A percentile compares a stretch with the other conserved stretches of the same genome.
Evolutionary conservation across 2,329 filamentous ascomycete species (phyloP).

Genomic region (Exophiala bonariae): DNA sequence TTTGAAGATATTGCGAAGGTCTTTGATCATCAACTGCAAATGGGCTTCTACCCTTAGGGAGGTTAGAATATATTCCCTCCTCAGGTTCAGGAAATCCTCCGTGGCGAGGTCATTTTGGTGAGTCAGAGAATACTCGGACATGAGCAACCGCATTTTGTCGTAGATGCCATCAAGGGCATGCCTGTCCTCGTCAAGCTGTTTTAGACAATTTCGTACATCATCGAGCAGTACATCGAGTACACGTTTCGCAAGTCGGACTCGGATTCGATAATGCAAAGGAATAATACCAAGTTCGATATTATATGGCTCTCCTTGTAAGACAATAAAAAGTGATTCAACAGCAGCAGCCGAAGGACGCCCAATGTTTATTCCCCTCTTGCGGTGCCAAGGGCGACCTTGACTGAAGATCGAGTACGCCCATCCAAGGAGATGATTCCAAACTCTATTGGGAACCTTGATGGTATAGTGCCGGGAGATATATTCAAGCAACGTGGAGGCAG

Average conservation of each 20-base stretch:
- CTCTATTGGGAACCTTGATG: conserved; percentile 55
- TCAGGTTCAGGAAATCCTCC: conserved; percentile 19
- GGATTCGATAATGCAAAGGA: conserved; percentile 15
- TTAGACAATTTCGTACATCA: conserved; percentile 17
- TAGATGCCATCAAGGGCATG: conserved; percentile 13
- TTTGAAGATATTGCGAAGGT: conserved; percentile 19
- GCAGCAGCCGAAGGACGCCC: conserved; percentile 42
- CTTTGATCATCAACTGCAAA: conserved; percentile 19
- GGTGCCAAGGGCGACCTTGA: conserved; percentile 34
- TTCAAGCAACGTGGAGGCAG: conserved; percentile 61
- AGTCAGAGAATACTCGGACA: conserved; percentile 7
- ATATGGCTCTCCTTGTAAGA: conserved; percentile 61
- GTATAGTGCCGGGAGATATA: conserved; percentile 61
- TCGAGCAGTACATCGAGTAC: conserved; percentile 8
- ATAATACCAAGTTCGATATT: conserved; percentile 57
- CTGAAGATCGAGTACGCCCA: conserved; percentile 64
- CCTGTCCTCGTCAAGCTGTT: conserved; percentile 19
- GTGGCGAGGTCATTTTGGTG: conserved; percentile 18
- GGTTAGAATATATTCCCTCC: conserved; percentile 19
- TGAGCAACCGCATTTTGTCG: conserved; percentile 14
- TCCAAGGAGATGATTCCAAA: conserved; percentile 68
- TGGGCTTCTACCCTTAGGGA: conserved; percentile 20
- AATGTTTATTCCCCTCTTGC: conserved; percentile 36
- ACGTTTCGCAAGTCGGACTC: conserved; percentile 6
- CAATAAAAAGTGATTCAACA: conserved; percentile 57